A percentile compares a stretch with the other conserved stretches of the same genome.
phyloP scores from a whole-genome alignment of 108 stramenopile species.

The Cyclotella kingstonii region DNA sequence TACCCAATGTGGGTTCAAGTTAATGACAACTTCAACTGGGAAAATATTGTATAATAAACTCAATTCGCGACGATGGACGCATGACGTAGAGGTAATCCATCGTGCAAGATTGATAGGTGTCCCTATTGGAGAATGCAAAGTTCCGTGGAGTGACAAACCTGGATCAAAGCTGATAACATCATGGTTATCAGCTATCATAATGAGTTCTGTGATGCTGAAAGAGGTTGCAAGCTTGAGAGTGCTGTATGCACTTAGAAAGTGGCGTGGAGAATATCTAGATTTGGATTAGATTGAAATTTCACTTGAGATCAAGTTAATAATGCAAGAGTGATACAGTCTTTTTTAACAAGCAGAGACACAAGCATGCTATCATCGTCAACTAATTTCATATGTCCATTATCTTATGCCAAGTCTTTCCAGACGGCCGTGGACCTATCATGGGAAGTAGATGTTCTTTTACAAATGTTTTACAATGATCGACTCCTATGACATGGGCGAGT shows the following conservation, averaged over 20 bases:
- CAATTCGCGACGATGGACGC: constrained; percentile 67
- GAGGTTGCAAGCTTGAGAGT: constrained; percentile 61
- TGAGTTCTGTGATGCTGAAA: constrained; percentile 61
- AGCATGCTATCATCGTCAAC: neutral
- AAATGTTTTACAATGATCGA: constrained; percentile 23
- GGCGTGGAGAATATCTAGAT: constrained; percentile 7
- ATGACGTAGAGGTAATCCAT: constrained; percentile 82
- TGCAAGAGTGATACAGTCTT: too few species aligned
- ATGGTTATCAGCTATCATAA: constrained; percentile 38
- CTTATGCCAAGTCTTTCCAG: constrained; percentile 7
- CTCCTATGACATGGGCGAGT: constrained; percentile 24
- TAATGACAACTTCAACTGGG: constrained; percentile 59
- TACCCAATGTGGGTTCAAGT: constrained; percentile 82
- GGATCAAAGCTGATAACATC: constrained; percentile 72
- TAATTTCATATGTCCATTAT: neutral
- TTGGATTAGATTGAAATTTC: neutral
- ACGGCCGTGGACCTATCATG: constrained; percentile 29
- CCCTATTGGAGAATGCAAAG: constrained; percentile 46
- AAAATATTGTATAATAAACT: constrained; percentile 50
- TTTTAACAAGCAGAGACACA: too few species aligned
- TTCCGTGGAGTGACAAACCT: constrained; percentile 73
- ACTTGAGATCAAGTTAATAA: too few species aligned
- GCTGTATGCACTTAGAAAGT: constrained; percentile 44
- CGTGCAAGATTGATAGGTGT: constrained; percentile 46
- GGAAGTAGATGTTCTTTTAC: constrained; percentile 29